These are phyloP conservation scores for Beauveria sp. DNA, from an alignment of 2,329 filamentous ascomycete genomes.

Conservation along the genomic window DNA sequence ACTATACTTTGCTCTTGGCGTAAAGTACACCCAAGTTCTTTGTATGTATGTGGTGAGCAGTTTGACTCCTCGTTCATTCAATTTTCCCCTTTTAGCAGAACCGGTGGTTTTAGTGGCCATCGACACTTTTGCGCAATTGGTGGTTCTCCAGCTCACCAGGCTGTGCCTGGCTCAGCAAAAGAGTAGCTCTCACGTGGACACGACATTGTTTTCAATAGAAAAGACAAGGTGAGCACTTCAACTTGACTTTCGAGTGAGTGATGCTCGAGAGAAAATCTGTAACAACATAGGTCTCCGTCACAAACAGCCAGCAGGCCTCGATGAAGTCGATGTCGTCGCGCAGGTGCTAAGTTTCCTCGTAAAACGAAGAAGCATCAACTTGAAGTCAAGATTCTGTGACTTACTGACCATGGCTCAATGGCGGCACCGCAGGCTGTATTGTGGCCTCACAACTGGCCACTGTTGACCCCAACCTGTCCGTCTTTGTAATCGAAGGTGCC, in stretches of 20 bases:
- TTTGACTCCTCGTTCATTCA: neutral
- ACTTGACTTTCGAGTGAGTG: no score
- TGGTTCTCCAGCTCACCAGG: no score
- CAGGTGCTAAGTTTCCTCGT: conserved; percentile 12
- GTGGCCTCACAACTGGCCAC: conserved; percentile 23
- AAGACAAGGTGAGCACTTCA: no score
- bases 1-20: neutral
- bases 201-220: neutral
- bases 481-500: conserved; percentile 26
- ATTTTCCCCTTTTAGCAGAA: neutral
- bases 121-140: neutral
- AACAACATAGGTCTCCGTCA: neutral
- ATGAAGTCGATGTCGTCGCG: conserved; percentile 18
- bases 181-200: neutral
- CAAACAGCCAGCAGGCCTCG: neutral
- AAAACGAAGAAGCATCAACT: neutral
- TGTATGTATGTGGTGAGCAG: neutral
- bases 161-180: no score
- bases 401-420: conserved; percentile 12
- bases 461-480: conserved; percentile 20
- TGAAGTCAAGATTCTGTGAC: no score
- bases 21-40: neutral
- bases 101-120: neutral
- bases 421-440: conserved; percentile 25
- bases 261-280: no score